These are phyloP conservation scores for Neonothopanus nambi DNA, from an alignment of 1,284 basidiomycete genomes.

Conservation along the genomic window DNA sequence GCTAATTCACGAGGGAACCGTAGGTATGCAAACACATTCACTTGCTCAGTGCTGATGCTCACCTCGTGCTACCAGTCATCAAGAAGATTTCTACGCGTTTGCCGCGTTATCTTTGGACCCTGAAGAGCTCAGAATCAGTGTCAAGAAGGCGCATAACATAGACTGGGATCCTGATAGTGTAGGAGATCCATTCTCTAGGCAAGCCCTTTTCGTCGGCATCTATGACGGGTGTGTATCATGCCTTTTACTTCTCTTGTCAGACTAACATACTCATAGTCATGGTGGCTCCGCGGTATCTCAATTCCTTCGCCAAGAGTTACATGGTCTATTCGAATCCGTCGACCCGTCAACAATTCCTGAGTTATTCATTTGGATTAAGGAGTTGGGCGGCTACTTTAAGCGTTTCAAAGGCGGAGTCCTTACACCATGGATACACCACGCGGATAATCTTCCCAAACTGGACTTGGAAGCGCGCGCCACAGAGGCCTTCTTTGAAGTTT, in stretches of 20 bases:
- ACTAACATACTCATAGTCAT: slow-evolving; percentile 48
- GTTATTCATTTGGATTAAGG: slow-evolving; percentile 74
- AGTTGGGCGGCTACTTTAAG: slow-evolving; percentile 85
- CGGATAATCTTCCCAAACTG: slow-evolving; percentile 47
- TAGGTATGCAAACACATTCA: slow-evolving; percentile 44
- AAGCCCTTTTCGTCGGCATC: slow-evolving; percentile 84
- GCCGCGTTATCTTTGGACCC: slow-evolving; percentile 74
- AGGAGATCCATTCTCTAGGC: slow-evolving; percentile 62
- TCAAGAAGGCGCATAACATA: slow-evolving; percentile 60
- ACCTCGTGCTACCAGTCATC: slow-evolving; percentile 49
- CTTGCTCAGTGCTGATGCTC: not conserved
- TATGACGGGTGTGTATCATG: slow-evolving; percentile 75
- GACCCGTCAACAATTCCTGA: slow-evolving; percentile 70
- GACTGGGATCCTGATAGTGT: slow-evolving; percentile 73
- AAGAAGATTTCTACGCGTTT: slow-evolving; percentile 84
- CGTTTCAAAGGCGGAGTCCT: slow-evolving; percentile 82
- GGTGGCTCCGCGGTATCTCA: slow-evolving; percentile 77
- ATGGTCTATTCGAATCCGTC: slow-evolving; percentile 77
- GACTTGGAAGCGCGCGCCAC: slow-evolving; percentile 85
- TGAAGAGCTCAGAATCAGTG: slow-evolving; percentile 65
- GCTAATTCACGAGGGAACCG: slow-evolving; percentile 76
- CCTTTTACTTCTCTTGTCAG: not conserved
- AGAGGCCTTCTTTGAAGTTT: slow-evolving; percentile 82
- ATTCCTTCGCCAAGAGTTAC: slow-evolving; percentile 79
- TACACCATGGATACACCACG: slow-evolving; percentile 59